A percentile compares a stretch with the other conserved stretches of the same genome.
phyloP scores from a whole-genome alignment of 1,284 basidiomycete genomes.

The Ceratobasidium sp. region DNA sequence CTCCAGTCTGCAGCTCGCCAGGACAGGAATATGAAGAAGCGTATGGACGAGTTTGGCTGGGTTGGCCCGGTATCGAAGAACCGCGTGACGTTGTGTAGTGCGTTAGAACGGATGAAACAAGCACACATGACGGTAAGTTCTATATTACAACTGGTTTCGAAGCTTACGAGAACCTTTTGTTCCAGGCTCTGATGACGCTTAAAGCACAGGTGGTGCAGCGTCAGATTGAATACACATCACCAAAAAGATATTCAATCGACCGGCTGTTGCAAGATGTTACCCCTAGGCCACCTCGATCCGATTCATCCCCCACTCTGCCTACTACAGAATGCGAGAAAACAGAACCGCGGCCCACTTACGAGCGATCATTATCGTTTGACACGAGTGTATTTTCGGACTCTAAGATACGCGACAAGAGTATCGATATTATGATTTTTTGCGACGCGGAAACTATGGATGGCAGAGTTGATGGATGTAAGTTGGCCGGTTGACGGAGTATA shows the following conservation, averaged over 20 bases:
- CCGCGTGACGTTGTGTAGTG: not conserved
- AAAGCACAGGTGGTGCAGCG: not conserved
- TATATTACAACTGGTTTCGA: too few species aligned
- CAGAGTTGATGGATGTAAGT: not conserved
- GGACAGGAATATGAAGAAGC: not conserved
- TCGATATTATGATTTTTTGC: not conserved
- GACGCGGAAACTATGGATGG: not conserved
- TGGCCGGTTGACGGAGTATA: not conserved
- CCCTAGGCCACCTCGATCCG: not conserved
- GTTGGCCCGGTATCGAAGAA: not conserved
- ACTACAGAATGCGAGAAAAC: not conserved
- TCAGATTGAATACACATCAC: not conserved
- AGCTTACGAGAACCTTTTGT: not conserved
- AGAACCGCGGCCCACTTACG: not conserved
- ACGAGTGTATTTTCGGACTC: not conserved
- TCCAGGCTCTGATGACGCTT: not conserved
- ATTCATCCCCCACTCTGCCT: not conserved
- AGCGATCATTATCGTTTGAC: not conserved
- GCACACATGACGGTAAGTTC: not conserved
- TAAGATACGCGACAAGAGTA: not conserved
- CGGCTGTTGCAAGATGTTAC: not conserved
- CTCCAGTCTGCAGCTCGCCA: not conserved
- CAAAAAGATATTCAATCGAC: not conserved
- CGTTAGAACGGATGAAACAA: slow-evolving; percentile 17
- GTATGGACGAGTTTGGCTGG: not conserved